Evolutionary conservation across 163 green algal species (phyloP).

Genomic region (Chlorella variabilis): DNA sequence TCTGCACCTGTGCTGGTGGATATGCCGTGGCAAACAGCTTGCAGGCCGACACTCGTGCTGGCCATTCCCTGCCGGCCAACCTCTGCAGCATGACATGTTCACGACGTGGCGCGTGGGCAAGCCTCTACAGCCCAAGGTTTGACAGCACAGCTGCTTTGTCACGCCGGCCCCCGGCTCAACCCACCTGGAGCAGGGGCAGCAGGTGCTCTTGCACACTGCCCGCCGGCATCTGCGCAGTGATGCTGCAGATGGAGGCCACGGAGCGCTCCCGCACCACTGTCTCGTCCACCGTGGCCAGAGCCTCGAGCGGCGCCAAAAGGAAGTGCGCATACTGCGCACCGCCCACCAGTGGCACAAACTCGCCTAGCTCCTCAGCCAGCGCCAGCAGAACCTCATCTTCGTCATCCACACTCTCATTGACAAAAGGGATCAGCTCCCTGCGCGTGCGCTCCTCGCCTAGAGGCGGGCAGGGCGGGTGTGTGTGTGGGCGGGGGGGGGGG

Average conservation of each 20-base stretch:
- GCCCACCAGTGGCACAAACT: conserved; percentile 95
- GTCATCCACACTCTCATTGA: conserved; percentile 80
- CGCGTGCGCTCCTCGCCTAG: conserved; percentile 95
- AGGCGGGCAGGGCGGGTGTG: background rate
- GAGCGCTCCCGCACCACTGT: conserved; percentile 98
- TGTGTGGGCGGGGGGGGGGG: no score
- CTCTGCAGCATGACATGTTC: conserved; percentile 64
- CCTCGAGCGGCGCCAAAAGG: conserved; percentile 93
- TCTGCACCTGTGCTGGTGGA: conserved; percentile 37
- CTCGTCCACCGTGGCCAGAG: conserved; percentile 95
- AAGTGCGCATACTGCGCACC: conserved; percentile 81
- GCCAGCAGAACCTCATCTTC: conserved; percentile 86
- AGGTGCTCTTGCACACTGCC: conserved; percentile 79
- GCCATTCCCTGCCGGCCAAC: conserved; percentile 95
- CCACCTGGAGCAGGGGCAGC: conserved; percentile 87
- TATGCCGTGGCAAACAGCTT: conserved; percentile 93
- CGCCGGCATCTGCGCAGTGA: conserved; percentile 84
- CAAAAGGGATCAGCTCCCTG: conserved; percentile 97
- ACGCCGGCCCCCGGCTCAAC: no score
- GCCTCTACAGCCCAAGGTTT: no score
- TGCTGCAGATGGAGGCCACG: conserved; percentile 86
- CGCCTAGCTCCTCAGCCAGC: conserved; percentile 96
- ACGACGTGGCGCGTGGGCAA: no score
- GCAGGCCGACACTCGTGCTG: conserved; percentile 91
- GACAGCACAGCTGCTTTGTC: no score